phyloP scores from a whole-genome alignment of 208 protist species.

The Porcisia hertigi region DNA sequence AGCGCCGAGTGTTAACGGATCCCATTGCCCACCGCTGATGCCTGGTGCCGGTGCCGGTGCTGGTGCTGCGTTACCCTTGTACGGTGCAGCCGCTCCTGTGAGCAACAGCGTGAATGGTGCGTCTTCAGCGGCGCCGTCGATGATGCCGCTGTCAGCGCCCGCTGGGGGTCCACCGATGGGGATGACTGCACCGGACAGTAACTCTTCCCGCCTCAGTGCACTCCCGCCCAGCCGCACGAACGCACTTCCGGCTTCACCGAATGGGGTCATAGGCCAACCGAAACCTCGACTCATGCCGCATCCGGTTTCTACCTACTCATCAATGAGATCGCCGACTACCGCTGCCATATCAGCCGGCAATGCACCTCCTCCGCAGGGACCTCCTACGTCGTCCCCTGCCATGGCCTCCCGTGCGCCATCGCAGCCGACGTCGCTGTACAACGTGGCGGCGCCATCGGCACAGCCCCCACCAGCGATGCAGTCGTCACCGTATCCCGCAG shows the following conservation, averaged over 20 bases:
- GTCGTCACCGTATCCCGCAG: constrained; percentile 2
- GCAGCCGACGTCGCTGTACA: constrained; percentile 31
- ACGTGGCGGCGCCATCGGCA: constrained; percentile 21
- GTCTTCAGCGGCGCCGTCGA: neutral
- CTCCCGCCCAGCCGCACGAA: constrained; percentile 14
- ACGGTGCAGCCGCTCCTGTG: neutral
- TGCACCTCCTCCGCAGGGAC: constrained; percentile 18
- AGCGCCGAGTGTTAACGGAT: neutral
- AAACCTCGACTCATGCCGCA: constrained; percentile 70
- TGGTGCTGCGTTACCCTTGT: neutral
- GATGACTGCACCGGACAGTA: neutral
- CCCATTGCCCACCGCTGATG: constrained; percentile 6
- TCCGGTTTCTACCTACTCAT: constrained; percentile 67
- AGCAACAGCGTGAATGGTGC: constrained; percentile 6
- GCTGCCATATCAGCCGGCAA: neutral
- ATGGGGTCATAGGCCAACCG: constrained; percentile 22
- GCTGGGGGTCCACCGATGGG: neutral
- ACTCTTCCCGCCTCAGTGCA: neutral
- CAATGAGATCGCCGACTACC: constrained; percentile 22
- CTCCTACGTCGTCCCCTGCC: constrained; percentile 8
- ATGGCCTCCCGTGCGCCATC: constrained; percentile 13
- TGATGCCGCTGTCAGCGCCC: neutral
- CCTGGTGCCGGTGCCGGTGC: neutral
- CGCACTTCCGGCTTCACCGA: neutral
- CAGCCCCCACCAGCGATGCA: constrained; percentile 9